phyloP scores from a whole-genome alignment of 169 alveolate species.

The Toxoplasma gondii region DNA sequence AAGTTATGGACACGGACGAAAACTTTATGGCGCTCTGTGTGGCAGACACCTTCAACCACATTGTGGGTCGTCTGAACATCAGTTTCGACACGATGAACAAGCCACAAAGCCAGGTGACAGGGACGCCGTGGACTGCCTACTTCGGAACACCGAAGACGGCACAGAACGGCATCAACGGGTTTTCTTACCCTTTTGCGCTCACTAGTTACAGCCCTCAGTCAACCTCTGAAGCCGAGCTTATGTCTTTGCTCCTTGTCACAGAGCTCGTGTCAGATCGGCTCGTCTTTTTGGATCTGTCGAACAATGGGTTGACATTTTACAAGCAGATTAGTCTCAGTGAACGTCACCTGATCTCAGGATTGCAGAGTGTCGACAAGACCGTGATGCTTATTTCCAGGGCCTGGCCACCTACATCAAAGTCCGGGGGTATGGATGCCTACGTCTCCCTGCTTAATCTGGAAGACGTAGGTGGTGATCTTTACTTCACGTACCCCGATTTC shows the following conservation, averaged over 20 bases:
- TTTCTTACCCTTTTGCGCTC: slow-evolving; percentile 54
- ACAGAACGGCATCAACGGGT: slow-evolving; percentile 48
- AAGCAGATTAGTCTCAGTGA: slow-evolving; percentile 54
- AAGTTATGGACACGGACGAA: slow-evolving; percentile 14
- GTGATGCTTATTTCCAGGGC: slow-evolving; percentile 50
- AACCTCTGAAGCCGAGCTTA: slow-evolving; percentile 18
- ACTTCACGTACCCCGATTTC: slow-evolving; percentile 68
- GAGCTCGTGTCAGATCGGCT: slow-evolving; percentile 66
- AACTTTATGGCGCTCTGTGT: background rate
- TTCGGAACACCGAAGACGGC: slow-evolving; percentile 60
- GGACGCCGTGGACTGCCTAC: slow-evolving; percentile 53
- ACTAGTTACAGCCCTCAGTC: slow-evolving; percentile 44
- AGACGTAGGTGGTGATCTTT: slow-evolving; percentile 55
- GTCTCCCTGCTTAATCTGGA: slow-evolving; percentile 44
- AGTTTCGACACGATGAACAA: slow-evolving; percentile 26
- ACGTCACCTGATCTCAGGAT: slow-evolving; percentile 50
- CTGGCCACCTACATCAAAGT: slow-evolving; percentile 51
- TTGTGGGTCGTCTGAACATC: slow-evolving; percentile 35
- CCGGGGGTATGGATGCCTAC: slow-evolving; percentile 30
- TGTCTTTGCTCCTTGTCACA: slow-evolving; percentile 52
- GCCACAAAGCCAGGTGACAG: slow-evolving; percentile 8
- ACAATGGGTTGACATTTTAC: slow-evolving; percentile 37
- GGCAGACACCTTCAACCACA: slow-evolving; percentile 34
- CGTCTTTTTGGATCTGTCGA: slow-evolving; percentile 38
- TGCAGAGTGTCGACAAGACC: slow-evolving; percentile 39